phyloP scores from a whole-genome alignment of 768 basidiomycete genomes.

The Macrolepiota dolichaula region DNA sequence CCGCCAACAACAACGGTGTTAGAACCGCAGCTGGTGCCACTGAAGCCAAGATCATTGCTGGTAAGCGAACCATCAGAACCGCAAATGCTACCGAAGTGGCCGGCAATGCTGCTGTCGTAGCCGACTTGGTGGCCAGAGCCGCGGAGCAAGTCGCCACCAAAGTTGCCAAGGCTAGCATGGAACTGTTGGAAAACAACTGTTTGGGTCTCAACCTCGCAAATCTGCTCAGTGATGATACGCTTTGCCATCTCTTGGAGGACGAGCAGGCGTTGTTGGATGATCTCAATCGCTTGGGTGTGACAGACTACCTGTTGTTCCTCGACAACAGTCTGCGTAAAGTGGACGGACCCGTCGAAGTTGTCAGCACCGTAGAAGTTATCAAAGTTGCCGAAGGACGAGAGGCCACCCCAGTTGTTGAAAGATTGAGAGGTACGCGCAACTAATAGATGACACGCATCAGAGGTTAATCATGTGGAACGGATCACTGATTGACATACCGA shows the following conservation, averaged over 20 bases:
- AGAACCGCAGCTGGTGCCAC: conserved; percentile 26
- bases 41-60: conserved; percentile 29
- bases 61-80: conserved; percentile 26
- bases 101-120: conserved; percentile 28
- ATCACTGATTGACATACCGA: conserved; percentile 1
- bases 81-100: conserved; percentile 25
- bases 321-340: conserved; percentile 26
- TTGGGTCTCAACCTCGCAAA: conserved; percentile 36
- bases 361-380: conserved; percentile 36
- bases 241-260: conserved; percentile 38
- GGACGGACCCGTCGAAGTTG: conserved; percentile 30
- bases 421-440: conserved; percentile 15
- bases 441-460: not conserved
- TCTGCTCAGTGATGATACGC: conserved; percentile 29
- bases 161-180: conserved; percentile 24
- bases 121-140: conserved; percentile 26
- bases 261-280: conserved; percentile 36
- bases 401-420: conserved; percentile 34
- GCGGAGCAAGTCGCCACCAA: conserved; percentile 28
- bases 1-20: conserved; percentile 33
- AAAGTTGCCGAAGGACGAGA: conserved; percentile 27
- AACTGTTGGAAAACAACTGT: conserved; percentile 33
- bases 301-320: conserved; percentile 24
- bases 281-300: conserved; percentile 30
- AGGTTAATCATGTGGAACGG: not conserved